Conservation (phyloP, 2,329 filamentous ascomycete genomes). For the Neofusicoccum parvum region DNA sequence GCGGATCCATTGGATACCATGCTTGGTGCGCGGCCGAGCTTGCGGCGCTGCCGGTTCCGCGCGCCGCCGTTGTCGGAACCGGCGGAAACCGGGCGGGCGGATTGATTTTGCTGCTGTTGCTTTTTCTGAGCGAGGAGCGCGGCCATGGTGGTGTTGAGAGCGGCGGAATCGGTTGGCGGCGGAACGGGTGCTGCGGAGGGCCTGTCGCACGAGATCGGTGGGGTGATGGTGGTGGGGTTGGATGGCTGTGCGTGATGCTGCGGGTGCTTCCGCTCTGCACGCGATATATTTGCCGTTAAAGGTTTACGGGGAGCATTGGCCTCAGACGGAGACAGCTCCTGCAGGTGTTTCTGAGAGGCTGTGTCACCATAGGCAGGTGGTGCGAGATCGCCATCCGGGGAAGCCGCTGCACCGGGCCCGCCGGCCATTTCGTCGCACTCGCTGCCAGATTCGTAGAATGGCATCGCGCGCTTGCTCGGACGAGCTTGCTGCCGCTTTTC, state of each 20-base stretch:
- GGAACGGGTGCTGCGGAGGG: background rate
- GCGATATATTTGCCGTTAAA: background rate
- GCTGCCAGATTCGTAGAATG: conserved; percentile 18
- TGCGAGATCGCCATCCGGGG: conserved; percentile 8
- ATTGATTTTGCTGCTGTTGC: background rate
- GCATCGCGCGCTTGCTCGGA: background rate
- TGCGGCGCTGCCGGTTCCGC: conserved; percentile 12
- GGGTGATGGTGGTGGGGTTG: background rate
- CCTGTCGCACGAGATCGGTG: background rate
- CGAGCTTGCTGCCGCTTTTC: background rate
- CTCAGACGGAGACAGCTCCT: conserved; percentile 13
- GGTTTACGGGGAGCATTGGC: conserved; percentile 4
- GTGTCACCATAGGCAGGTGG: background rate
- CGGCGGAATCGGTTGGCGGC: background rate
- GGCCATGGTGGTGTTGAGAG: conserved; percentile 25
- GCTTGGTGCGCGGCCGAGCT: conserved; percentile 18
- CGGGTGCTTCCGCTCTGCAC: conserved; percentile 4
- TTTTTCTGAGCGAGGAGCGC: conserved; percentile 26
- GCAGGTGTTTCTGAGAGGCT: background rate
- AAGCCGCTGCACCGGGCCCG: background rate
- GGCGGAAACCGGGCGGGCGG: conserved; percentile 2
- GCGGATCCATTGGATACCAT: background rate
- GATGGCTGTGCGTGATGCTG: background rate
- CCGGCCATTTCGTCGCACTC: background rate
- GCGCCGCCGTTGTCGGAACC: background rate